These are phyloP conservation scores for Camelina neglecta DNA, from an alignment of 345 rosid genomes.

Conservation along the genomic window DNA sequence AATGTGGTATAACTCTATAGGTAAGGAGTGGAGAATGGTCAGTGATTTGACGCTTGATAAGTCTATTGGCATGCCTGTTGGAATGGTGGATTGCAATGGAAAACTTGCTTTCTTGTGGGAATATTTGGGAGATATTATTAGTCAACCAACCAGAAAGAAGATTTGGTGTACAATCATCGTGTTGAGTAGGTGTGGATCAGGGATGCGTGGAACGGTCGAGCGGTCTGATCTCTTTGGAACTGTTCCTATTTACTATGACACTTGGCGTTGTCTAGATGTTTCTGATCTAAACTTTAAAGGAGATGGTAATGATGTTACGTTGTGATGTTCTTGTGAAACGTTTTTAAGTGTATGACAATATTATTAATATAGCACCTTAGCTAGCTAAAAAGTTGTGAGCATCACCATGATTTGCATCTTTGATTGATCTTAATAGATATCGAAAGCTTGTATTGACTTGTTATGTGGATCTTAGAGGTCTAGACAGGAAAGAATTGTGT, in stretches of 20 bases:
- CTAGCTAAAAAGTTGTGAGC: no score
- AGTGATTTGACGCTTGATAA: constrained; percentile 52
- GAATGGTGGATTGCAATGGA: constrained; percentile 70
- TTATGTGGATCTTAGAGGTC: no score
- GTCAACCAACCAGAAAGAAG: constrained; percentile 26
- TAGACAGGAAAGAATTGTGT: no score
- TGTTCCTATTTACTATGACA: constrained; percentile 43
- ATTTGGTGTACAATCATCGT: constrained; percentile 69
- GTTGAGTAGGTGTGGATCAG: constrained; percentile 48
- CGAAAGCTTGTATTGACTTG: no score
- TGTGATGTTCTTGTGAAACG: not conserved
- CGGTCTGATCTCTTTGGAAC: constrained; percentile 52
- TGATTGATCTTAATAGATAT: no score
- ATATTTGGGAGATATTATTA: constrained; percentile 8
- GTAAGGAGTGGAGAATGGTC: constrained; percentile 56
- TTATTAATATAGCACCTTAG: not conserved
- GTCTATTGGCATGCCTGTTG: constrained; percentile 33
- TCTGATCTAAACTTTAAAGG: constrained; percentile 35
- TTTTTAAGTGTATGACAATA: not conserved
- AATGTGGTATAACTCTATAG: constrained; percentile 56
- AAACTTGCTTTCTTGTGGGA: constrained; percentile 69
- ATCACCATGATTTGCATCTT: no score
- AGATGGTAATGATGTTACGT: not conserved
- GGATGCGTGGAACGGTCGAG: constrained; percentile 54
- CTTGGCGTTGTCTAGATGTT: constrained; percentile 61